Evolutionary conservation across 2,329 filamentous ascomycete genomes (phyloP).

Genomic region (Aspergillus aculeatinus): DNA sequence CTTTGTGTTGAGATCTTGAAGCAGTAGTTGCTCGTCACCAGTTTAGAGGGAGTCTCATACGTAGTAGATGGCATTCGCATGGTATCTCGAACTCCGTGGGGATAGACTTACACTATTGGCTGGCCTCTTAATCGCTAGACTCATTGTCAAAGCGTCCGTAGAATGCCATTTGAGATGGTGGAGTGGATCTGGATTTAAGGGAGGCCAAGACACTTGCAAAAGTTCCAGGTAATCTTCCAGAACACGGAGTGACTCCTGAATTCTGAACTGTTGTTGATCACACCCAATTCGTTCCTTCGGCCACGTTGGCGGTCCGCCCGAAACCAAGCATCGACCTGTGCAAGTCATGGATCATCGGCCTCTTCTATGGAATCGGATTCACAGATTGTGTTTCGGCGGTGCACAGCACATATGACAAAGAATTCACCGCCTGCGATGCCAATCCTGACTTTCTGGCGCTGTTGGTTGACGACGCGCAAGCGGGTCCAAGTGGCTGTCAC

Average conservation of each 20-base stretch:
- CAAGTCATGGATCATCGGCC: not conserved
- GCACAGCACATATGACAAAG: not conserved
- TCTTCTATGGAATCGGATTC: too few relatives aligned
- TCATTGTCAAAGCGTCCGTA: not conserved
- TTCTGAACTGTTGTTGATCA: not conserved
- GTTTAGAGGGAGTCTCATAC: too few relatives aligned
- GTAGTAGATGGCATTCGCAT: too few relatives aligned
- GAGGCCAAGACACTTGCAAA: not conserved
- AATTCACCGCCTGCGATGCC: not conserved
- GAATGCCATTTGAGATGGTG: not conserved
- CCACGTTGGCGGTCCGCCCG: not conserved
- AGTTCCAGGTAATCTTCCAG: not conserved
- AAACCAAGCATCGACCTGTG: not conserved
- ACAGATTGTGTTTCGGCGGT: not conserved
- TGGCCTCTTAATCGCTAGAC: too few relatives aligned
- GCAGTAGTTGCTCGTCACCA: too few relatives aligned
- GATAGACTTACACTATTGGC: too few relatives aligned
- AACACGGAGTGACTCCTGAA: not conserved
- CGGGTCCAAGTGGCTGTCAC: conserved; percentile 3
- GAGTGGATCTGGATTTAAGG: not conserved
- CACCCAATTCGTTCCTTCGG: not conserved
- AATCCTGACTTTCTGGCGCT: not conserved
- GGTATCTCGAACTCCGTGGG: too few relatives aligned
- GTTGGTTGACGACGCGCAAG: not conserved
- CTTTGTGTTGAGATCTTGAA: too few relatives aligned